Evolutionary conservation across 2,329 filamentous ascomycete genomes (phyloP), one percentile per base, ranked within the genome.

Genomic region (Leptographium lundbergii): DNA sequence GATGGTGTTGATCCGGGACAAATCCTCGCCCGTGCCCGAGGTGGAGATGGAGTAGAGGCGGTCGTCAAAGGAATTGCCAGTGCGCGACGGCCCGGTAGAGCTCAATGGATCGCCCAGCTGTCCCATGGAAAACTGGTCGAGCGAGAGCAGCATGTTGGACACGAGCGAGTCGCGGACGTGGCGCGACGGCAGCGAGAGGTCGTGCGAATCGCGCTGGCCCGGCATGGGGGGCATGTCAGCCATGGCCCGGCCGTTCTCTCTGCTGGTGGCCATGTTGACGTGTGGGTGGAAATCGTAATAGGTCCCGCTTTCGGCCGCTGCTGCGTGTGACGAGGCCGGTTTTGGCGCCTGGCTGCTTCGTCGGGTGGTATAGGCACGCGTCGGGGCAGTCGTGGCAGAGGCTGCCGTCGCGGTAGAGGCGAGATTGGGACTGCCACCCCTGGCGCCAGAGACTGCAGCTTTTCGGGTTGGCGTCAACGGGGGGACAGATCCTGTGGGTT

Each of bases 121-220:
- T 52, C 72, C 77, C 65, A 81, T 77, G 48, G 82, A 86, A 68
- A 92, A 84, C 71, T 92, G 88, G 72, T 96, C 92, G 63, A 99
- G 85, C 48, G 91, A 96, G 64, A 94, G 78, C 61, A 97, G 84
- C 87, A 99, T 94, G 72, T 96, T 95, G 72, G 94, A 88, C 61
- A 99, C 90, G 65, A 99, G 85, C 42, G 91, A 96, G 69, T 95
- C 89, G 65, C 92, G 85, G 63, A 89, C 84, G 69, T 89, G 83
- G 62, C 85, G 79, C 55, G 87, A 83, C 56, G 86, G 86, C 66
- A 95, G 79, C 60, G 89, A 91, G 62, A 96, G 79, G 71, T 96
- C 91, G 76, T 96, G 91, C 55, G 87, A 90, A 73, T 91, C 85
- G 64, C 80, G 75, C 58, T 70, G 68, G 65, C 67, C 63, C 63